Conservation (phyloP, 83 land plant genomes). For the Thuja plicata region DNA sequence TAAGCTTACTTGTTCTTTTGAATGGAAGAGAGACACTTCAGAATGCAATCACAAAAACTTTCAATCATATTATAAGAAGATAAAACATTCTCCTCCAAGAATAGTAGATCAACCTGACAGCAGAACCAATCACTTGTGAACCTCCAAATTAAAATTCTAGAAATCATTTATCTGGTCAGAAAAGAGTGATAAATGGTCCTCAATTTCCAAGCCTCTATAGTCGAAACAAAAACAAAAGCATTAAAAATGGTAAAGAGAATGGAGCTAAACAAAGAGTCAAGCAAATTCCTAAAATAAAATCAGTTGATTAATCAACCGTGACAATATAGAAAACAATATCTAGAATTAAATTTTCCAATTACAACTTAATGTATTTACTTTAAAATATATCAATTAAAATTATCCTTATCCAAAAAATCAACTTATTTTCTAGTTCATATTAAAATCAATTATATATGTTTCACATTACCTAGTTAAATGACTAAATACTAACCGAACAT, state of each 20-base stretch:
- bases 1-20: slow-evolving; percentile 39
- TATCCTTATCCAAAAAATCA: neutral
- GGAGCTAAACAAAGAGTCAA: neutral
- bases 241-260: neutral
- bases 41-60: slow-evolving; percentile 27
- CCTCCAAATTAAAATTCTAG: neutral
- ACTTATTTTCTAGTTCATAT: neutral
- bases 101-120: slow-evolving; percentile 47
- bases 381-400: neutral
- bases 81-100: slow-evolving; percentile 31
- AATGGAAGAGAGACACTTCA: slow-evolving; percentile 25
- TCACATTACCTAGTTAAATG: no score
- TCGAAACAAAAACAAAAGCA: neutral
- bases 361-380: neutral
- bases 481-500: no score
- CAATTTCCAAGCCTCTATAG: neutral
- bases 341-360: neutral
- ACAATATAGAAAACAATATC: neutral
- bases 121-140: slow-evolving; percentile 4
- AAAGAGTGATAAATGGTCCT: neutral
- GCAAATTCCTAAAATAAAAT: neutral
- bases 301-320: neutral
- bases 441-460: no score
- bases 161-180: neutral
- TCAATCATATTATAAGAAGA: slow-evolving; percentile 44